Percentiles rank a stretch among this genome's conserved stretches.
These are phyloP conservation scores for Marasmius sp. DNA, from an alignment of 1,284 basidiomycete species.

Conservation along the genomic window DNA sequence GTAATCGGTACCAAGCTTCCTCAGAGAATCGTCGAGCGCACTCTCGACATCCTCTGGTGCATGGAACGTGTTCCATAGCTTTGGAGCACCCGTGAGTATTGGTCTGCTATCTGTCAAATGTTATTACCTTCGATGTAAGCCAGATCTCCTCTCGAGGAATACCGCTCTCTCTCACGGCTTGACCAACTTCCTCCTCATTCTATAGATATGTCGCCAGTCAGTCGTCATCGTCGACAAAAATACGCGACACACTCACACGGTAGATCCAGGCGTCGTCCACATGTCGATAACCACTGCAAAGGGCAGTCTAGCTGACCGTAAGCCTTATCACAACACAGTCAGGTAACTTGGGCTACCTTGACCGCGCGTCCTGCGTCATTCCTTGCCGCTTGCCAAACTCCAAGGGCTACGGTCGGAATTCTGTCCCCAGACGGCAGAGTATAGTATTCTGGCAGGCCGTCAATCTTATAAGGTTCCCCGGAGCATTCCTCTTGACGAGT, in stretches of 20 bases:
- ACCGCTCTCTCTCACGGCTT: constrained; percentile 58
- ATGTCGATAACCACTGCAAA: constrained; percentile 66
- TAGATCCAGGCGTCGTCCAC: constrained; percentile 78
- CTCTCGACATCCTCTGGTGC: constrained; percentile 66
- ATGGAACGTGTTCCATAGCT: constrained; percentile 73
- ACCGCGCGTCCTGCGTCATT: constrained; percentile 62
- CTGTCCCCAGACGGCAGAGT: constrained; percentile 59
- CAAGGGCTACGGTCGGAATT: constrained; percentile 62
- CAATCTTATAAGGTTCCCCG: not conserved
- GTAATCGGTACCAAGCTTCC: constrained; percentile 70
- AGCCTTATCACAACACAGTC: too few relatives aligned
- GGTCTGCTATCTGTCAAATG: not conserved
- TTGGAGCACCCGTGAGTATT: not conserved
- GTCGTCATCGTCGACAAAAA: not conserved
- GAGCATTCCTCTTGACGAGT: not conserved
- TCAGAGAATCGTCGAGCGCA: constrained; percentile 67
- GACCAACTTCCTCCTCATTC: constrained; percentile 78
- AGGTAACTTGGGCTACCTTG: constrained; percentile 32
- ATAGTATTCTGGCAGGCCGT: constrained; percentile 46
- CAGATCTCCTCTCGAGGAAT: constrained; percentile 67
- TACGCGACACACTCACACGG: constrained; percentile 31
- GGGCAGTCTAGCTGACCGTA: constrained; percentile 27
- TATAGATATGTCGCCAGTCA: constrained; percentile 20
- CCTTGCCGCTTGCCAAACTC: constrained; percentile 59
- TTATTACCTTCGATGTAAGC: constrained; percentile 53